Base-by-base conservation (phyloP, 2,329 filamentous ascomycete species). In the Rhinocladiella similis region DNA sequence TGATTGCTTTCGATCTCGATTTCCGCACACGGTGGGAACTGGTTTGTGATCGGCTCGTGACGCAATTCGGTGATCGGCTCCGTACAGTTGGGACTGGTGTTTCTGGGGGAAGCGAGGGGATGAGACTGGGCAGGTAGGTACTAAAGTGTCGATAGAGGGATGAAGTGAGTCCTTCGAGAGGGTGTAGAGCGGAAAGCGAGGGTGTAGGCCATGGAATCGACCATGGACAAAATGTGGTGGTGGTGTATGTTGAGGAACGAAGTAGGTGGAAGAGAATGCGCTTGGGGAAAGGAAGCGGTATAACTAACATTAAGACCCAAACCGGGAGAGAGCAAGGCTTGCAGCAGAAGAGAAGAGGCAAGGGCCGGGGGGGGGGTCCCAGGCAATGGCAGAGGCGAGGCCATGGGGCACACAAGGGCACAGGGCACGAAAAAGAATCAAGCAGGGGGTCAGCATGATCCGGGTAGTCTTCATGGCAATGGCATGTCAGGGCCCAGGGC, bases 41-140 rank as follows among this genome's bases (percentile, higher is more conserved):
- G 49, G 47, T 41, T n/a, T 49, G 47, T 53, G 50, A 47, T 59
- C 56, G 59, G 39, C 55, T 54, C 56, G 59, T 62, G 59, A 62
- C 59, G 59, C 59, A 61, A 59, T 62, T 33, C 42, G 48, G 43
- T 33, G 48, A 36, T 57, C 56, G 59, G 56, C 38, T 41, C 50
- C 59, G 59, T 57, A 53, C 47, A 45, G 53, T 13, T 35, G 38
- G 45, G 54, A 54, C 46, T 5, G 10, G 53, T 53, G 50, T 51
- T n/a, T 56, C 47, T 42, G 39, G 38, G 46, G 39, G 19, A 6
- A 43, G 39, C 25, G 27, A 36, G 29, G 35, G 36, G 29, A 47
- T 33, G 35, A 27, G 16, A 36, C 38, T 14, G 39, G 42, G 29
- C 25, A 12, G 10, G 29, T 9, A 12, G 29, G 29, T 33, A 18